phyloP scores from a whole-genome alignment of 2,329 filamentous ascomycete genomes.

The Botryosphaeria agaves region DNA sequence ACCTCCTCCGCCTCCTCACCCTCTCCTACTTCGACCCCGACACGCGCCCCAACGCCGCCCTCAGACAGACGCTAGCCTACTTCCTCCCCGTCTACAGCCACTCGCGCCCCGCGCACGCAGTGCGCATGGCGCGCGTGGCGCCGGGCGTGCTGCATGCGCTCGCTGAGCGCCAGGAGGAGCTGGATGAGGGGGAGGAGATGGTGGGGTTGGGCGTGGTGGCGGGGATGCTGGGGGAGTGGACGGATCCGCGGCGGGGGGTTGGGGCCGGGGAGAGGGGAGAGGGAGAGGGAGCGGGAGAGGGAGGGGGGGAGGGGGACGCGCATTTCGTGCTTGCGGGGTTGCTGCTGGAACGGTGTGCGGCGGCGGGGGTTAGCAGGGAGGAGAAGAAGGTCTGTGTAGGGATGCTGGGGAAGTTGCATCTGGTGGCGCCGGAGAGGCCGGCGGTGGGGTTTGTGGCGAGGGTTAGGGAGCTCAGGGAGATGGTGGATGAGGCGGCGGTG shows the following conservation, averaged over 20 bases:
- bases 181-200: constrained; percentile 51
- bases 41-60: constrained; percentile 60
- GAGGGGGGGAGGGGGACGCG: constrained; percentile 50
- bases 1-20: constrained; percentile 67
- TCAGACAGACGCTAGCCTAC: constrained; percentile 78
- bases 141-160: constrained; percentile 61
- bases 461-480: constrained; percentile 22
- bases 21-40: constrained; percentile 81
- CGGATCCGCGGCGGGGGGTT: constrained; percentile 65
- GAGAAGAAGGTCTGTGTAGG: constrained; percentile 70
- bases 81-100: constrained; percentile 93
- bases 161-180: constrained; percentile 38
- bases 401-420: constrained; percentile 66
- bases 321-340: constrained; percentile 71
- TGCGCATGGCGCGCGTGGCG: constrained; percentile 59
- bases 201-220: constrained; percentile 63
- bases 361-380: constrained; percentile 53
- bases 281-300: constrained; percentile 42
- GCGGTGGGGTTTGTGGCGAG: constrained; percentile 10
- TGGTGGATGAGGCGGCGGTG: constrained; percentile 30
- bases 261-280: constrained; percentile 35
- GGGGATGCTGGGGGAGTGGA: constrained; percentile 83
- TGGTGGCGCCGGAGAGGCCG: constrained; percentile 45
- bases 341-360: constrained; percentile 53
- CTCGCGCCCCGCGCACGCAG: constrained; percentile 64